Evolutionary conservation across 2,329 filamentous ascomycete genomes (phyloP).

Genomic region (Fusarium oligoseptatum): DNA sequence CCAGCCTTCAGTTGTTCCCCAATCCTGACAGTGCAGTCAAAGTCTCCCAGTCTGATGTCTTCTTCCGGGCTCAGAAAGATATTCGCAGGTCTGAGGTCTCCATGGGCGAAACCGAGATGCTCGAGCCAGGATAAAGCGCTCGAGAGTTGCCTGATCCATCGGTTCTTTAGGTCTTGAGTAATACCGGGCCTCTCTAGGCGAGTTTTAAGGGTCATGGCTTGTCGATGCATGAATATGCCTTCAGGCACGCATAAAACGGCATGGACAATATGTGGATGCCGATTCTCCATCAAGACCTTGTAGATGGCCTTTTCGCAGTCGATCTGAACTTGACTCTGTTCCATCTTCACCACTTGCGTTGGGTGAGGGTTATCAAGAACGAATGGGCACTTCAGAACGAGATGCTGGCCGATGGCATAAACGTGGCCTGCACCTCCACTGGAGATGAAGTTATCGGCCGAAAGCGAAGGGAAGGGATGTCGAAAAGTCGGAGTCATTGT

Average conservation of each 20-base stretch:
- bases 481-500: neutral
- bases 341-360: neutral
- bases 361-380: conserved; percentile 7
- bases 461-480: neutral
- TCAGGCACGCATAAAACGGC: neutral
- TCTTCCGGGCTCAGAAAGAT: neutral
- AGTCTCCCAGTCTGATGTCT: conserved; percentile 6
- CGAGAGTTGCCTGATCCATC: neutral
- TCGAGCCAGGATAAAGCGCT: conserved; percentile 8
- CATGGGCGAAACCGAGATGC: neutral
- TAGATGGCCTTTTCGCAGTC: conserved; percentile 10
- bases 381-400: conserved; percentile 22
- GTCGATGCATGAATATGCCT: conserved; percentile 22
- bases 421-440: conserved; percentile 13
- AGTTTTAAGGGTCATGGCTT: neutral
- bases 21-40: conserved; percentile 2
- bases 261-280: conserved; percentile 14
- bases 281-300: conserved; percentile 2
- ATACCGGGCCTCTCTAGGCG: neutral
- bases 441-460: neutral
- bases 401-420: conserved; percentile 14
- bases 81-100: conserved; percentile 2
- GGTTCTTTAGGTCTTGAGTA: neutral
- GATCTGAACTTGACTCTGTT: neutral
- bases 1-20: conserved; percentile 5